phyloP scores from a whole-genome alignment of 1,284 basidiomycete genomes.

The Rhizoctonia solani region DNA sequence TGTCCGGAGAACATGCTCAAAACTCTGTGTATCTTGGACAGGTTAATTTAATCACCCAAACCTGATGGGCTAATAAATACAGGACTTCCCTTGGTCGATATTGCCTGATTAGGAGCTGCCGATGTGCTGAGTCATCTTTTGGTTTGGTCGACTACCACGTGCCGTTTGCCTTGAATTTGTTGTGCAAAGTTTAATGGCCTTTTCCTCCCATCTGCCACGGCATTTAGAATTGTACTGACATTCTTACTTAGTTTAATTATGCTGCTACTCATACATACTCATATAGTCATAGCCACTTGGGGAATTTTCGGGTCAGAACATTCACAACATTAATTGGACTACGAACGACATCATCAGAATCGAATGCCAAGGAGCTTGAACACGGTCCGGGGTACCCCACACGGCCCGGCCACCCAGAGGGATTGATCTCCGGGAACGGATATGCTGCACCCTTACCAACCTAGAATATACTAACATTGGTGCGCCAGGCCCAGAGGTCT shows the following conservation, averaged over 20 bases:
- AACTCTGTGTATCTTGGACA: no score
- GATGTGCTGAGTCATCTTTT: no score
- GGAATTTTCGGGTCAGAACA: no score
- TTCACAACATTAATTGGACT: no score
- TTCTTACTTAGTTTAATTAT: neutral
- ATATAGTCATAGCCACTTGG: neutral
- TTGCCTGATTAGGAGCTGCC: no score
- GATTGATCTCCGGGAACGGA: slow-evolving; percentile 3
- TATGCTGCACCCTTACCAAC: slow-evolving; percentile 9
- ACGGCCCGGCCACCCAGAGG: neutral
- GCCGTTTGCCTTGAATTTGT: neutral
- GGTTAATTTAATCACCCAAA: no score
- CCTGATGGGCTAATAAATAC: no score
- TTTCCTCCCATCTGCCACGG: neutral
- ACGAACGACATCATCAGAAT: no score
- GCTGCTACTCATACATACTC: neutral
- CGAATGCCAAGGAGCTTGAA: slow-evolving; percentile 10
- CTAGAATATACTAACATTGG: neutral
- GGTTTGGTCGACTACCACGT: no score
- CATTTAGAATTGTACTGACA: neutral
- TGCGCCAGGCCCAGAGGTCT: slow-evolving; percentile 17
- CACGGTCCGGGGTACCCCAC: slow-evolving; percentile 28
- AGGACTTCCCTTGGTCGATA: no score
- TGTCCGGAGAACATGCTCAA: neutral
- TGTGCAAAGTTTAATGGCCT: neutral